Evolutionary conservation across 352 stramenopile species (phyloP).

Genomic region (Phytophthora meadii): DNA sequence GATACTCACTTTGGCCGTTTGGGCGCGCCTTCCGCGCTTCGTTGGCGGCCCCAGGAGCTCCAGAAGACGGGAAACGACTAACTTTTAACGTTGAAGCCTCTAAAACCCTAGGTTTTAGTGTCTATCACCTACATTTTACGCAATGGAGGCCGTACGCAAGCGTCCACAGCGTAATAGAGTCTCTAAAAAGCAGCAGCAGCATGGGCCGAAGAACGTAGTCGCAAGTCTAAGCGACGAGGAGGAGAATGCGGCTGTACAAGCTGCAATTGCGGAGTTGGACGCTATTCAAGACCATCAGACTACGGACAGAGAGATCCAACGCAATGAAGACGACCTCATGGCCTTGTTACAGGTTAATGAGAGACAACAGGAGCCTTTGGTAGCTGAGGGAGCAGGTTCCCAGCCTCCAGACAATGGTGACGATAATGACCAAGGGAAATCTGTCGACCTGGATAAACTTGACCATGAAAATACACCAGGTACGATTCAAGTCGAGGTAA

Average conservation of each 20-base stretch:
- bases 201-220: slow-evolving; percentile 1
- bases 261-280: slow-evolving; percentile 24
- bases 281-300: slow-evolving; percentile 12
- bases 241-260: slow-evolving; percentile 6
- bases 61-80: slow-evolving; percentile 8
- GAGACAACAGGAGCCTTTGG: slow-evolving; percentile 23
- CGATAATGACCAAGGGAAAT: slow-evolving; percentile 1
- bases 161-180: slow-evolving; percentile 11
- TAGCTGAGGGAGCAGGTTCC: slow-evolving; percentile 28
- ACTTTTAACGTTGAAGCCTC: slow-evolving; percentile 27
- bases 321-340: slow-evolving; percentile 69
- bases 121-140: slow-evolving; percentile 10
- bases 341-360: slow-evolving; percentile 42
- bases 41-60: slow-evolving; percentile 18
- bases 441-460: not conserved
- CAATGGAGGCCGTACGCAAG: slow-evolving; percentile 36
- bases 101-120: slow-evolving; percentile 28
- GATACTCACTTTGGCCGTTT: not conserved
- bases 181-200: slow-evolving; percentile 11
- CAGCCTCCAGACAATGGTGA: slow-evolving; percentile 30
- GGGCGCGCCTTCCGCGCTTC: slow-evolving; percentile 6
- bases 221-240: slow-evolving; percentile 18
- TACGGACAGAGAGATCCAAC: slow-evolving; percentile 53
- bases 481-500: no score
- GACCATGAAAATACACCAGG: no score